Percentiles rank a stretch among this genome's conserved stretches.
Evolutionary conservation across 805 yeast species (phyloP).

Genomic region (Kodamaea restingae): DNA sequence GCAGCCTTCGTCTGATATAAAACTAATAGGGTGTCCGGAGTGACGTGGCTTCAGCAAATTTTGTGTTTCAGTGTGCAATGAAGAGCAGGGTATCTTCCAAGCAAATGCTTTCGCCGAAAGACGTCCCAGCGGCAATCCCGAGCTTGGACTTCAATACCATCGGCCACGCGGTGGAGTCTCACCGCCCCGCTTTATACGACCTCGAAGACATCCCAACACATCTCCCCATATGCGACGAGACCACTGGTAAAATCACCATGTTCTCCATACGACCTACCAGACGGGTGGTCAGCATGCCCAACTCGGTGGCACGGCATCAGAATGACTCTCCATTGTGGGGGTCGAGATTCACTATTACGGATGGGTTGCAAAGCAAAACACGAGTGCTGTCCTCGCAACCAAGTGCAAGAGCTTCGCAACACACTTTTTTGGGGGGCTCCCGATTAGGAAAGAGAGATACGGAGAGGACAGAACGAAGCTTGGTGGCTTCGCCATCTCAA

Average conservation of each 20-base stretch:
- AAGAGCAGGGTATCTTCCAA: slow-evolving; percentile 13
- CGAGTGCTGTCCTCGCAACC: background rate
- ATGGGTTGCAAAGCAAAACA: background rate
- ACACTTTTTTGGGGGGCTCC: background rate
- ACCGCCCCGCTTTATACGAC: slow-evolving; percentile 21
- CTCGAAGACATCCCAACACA: slow-evolving; percentile 27
- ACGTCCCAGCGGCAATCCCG: slow-evolving; percentile 22
- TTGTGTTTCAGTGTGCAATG: slow-evolving; percentile 5
- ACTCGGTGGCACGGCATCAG: slow-evolving; percentile 1
- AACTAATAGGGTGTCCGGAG: background rate
- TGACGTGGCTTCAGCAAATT: background rate
- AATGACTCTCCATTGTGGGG: background rate
- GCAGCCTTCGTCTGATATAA: background rate
- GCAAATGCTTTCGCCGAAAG: slow-evolving; percentile 21
- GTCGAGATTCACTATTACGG: background rate
- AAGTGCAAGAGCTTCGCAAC: background rate
- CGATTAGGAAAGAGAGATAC: background rate
- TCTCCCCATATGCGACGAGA: slow-evolving; percentile 10
- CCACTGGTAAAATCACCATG: background rate
- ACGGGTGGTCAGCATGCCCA: slow-evolving; percentile 24
- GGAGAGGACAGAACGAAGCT: too few relatives aligned
- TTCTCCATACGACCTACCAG: slow-evolving; percentile 2
- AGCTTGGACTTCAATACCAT: slow-evolving; percentile 26
- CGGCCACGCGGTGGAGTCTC: slow-evolving; percentile 16
- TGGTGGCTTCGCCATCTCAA: too few relatives aligned